Base-by-base conservation (phyloP, 2,329 filamentous ascomycete genomes). In the Chaetomiaceae sp. region DNA sequence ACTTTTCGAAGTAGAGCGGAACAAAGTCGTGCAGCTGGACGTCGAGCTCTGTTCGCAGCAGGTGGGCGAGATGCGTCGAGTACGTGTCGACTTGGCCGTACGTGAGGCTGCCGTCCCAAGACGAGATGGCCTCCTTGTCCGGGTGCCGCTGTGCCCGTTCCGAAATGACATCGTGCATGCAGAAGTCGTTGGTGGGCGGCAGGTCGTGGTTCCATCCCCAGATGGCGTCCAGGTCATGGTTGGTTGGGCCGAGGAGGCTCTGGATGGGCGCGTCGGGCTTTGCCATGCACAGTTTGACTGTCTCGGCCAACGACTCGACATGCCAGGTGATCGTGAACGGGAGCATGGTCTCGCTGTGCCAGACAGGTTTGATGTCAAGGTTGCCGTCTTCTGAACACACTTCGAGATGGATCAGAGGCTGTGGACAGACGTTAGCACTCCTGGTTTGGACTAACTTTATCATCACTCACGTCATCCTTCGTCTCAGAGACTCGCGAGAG, bases 91-190 rank as follows among this genome's bases (percentile, higher is more conserved):
- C 65, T 43, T 78, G 69, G 33, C 61, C 50, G 55, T 79, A 79
- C 3, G 74, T 77, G 48, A 77, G 69, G 50, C 63, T 62, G 31
- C 77, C 76, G 54, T 79, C 77, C 75, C 75, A 79, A 0, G 49
- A 51, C 17, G 40, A 29, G 19, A 79, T 69, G 39, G 76, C 76
- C 14, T 68, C 57, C 34, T 68, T 67, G 31, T 70, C 60, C 1
- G 75, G 74, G 3, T 70, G 66, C 22, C 60, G 54, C 12, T 54
- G 58, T 12, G 71, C 71, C 47, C 69, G 69, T 12, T 72, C 67
- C 9, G 68, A 65, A 51, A 80, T 71, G 51, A 78, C 63, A 38
- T 77, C 72, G 56, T 79, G 77, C 67, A 77, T 75, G 56, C 73
- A 76, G 42, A 62, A 65, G 17, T 70, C 61, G 19, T 78, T 62